Evolutionary conservation across 1,284 basidiomycete genomes (phyloP).

Genomic region (Boletus mariae): DNA sequence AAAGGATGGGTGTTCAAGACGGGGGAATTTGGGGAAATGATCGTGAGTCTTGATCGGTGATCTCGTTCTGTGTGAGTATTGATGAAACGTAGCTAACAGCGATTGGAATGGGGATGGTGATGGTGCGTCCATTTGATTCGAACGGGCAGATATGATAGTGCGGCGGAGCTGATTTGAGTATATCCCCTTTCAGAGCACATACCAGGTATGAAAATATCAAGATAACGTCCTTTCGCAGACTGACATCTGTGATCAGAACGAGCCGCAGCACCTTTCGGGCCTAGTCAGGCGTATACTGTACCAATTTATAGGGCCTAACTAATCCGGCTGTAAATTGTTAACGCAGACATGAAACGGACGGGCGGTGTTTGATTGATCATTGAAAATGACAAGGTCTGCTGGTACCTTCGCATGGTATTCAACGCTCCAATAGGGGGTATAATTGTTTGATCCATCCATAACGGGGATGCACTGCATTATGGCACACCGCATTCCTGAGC

Average conservation of each 20-base stretch:
- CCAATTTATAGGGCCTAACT: slow-evolving; percentile 90
- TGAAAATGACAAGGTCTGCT: not conserved
- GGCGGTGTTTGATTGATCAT: not conserved
- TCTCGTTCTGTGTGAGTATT: slow-evolving; percentile 8
- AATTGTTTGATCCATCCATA: not conserved
- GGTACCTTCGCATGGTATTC: not conserved
- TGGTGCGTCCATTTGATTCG: slow-evolving; percentile 49
- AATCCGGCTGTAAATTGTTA: not conserved
- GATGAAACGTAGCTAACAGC: slow-evolving; percentile 48
- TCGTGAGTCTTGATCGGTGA: slow-evolving; percentile 43
- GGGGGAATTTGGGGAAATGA: slow-evolving; percentile 63
- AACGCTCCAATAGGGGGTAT: not conserved
- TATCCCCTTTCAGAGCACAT: slow-evolving; percentile 39
- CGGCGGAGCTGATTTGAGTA: slow-evolving; percentile 8
- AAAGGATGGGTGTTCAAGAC: slow-evolving; percentile 77
- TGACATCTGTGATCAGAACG: slow-evolving; percentile 54
- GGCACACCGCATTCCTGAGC: not conserved
- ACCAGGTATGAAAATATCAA: slow-evolving; percentile 38
- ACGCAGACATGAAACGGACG: not conserved
- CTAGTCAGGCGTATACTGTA: slow-evolving; percentile 85
- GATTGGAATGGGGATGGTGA: slow-evolving; percentile 86
- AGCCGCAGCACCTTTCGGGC: slow-evolving; percentile 85
- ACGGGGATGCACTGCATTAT: not conserved
- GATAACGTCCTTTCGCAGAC: not conserved
- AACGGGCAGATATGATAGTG: not conserved